Evolutionary conservation across 108 stramenopile species (phyloP).

Genomic region (Asterionellopsis glacialis): DNA sequence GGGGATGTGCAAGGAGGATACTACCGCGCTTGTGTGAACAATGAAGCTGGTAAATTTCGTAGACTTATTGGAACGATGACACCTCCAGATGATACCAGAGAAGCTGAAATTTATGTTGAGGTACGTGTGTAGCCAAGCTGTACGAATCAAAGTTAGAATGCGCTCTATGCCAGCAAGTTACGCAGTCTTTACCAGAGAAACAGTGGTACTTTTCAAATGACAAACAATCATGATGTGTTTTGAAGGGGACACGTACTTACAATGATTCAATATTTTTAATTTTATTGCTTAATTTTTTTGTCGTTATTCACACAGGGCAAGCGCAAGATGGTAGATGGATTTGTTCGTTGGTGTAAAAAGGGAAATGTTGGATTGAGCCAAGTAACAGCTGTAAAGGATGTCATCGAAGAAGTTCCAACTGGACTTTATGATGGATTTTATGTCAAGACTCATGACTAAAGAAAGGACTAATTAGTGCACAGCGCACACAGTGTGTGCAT

Average conservation of each 20-base stretch:
- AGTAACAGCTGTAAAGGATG: conserved; percentile 43
- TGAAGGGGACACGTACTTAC: too few relatives aligned
- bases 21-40: conserved; percentile 71
- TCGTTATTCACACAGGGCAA: conserved; percentile 42
- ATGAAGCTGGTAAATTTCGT: conserved; percentile 75
- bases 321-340: conserved; percentile 74
- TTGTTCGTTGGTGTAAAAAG: conserved; percentile 76
- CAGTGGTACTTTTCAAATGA: too few relatives aligned
- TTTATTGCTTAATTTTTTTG: neutral
- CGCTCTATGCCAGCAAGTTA: too few relatives aligned
- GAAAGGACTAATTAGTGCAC: too few relatives aligned
- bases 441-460: conserved; percentile 31
- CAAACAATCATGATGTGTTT: too few relatives aligned
- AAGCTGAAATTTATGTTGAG: conserved; percentile 76
- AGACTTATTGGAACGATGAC: conserved; percentile 76
- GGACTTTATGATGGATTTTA: conserved; percentile 83
- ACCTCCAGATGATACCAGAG: conserved; percentile 53
- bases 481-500: too few relatives aligned
- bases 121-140: too few relatives aligned
- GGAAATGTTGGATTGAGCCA: conserved; percentile 70
- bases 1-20: conserved; percentile 84
- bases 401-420: conserved; percentile 65
- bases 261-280: neutral
- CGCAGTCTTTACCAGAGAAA: too few relatives aligned
- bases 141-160: too few relatives aligned